phyloP scores from a whole-genome alignment of 768 basidiomycete species.

The Roridomyces roridus region DNA sequence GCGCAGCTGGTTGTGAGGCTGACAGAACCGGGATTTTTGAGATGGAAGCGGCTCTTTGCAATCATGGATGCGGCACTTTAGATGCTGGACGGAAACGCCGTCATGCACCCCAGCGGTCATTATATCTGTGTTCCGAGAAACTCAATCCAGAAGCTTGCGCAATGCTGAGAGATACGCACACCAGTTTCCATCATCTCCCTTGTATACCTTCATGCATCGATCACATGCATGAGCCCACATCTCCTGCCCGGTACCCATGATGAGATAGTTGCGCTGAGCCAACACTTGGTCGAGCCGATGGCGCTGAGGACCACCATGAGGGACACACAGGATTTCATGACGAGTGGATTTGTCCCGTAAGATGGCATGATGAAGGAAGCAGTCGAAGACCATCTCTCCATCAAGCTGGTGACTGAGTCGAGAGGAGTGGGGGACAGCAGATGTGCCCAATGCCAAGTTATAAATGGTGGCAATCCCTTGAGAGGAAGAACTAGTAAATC shows the following conservation, averaged over 20 bases:
- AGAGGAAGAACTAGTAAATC: conserved; percentile 1
- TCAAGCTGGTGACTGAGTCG: not conserved
- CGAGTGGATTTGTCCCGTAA: not conserved
- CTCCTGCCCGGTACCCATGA: conserved; percentile 13
- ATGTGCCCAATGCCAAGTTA: not conserved
- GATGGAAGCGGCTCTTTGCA: conserved; percentile 4
- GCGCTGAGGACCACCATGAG: not conserved
- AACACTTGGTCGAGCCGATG: conserved; percentile 4
- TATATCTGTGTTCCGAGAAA: not conserved
- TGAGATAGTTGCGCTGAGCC: conserved; percentile 2
- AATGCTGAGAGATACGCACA: not conserved
- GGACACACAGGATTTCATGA: not conserved
- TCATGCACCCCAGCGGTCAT: conserved; percentile 12
- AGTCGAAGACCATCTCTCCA: not conserved
- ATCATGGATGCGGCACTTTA: not conserved
- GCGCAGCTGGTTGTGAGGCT: not conserved
- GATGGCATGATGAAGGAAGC: not conserved
- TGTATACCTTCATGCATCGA: conserved; percentile 12
- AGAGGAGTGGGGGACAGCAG: not conserved
- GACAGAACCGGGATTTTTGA: conserved; percentile 1
- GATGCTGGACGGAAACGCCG: not conserved
- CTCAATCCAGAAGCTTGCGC: no score
- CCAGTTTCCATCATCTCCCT: conserved; percentile 5
- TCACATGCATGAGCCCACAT: conserved; percentile 17
- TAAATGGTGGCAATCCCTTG: not conserved